These are phyloP conservation scores for Lachnellula arida DNA, from an alignment of 2,329 filamentous ascomycete species.

Conservation along the genomic window DNA sequence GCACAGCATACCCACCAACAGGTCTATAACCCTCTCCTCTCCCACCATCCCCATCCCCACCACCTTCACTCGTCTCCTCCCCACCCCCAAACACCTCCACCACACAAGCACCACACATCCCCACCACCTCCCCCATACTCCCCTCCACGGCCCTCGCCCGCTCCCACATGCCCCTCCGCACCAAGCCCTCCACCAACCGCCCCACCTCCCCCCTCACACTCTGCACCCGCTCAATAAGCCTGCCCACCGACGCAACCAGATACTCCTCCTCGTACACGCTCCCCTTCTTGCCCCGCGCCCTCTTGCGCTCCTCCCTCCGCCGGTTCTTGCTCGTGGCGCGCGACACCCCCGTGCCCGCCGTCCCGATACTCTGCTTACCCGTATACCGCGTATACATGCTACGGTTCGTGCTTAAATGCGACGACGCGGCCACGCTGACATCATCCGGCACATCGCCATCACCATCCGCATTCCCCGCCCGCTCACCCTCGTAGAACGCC, in stretches of 20 bases:
- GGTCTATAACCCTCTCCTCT: conserved; percentile 24
- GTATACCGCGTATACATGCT: conserved; percentile 93
- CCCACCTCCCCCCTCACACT: conserved; percentile 66
- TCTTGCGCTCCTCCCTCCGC: conserved; percentile 87
- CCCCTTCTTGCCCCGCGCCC: conserved; percentile 89
- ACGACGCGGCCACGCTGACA: conserved; percentile 79
- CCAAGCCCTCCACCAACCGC: conserved; percentile 69
- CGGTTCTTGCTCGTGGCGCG: conserved; percentile 85
- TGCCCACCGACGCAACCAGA: conserved; percentile 77
- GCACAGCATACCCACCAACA: conserved; percentile 31
- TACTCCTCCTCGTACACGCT: conserved; percentile 99
- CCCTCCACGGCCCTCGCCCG: conserved; percentile 72
- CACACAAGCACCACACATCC: conserved; percentile 61
- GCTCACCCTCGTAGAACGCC: conserved; percentile 80
- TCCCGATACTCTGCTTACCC: conserved; percentile 61
- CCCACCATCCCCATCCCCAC: conserved; percentile 5
- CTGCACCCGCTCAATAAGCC: conserved; percentile 80
- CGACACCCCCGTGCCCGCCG: conserved; percentile 67
- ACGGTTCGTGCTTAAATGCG: conserved; percentile 74
- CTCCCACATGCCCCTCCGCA: conserved; percentile 82
- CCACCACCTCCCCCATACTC: conserved; percentile 69
- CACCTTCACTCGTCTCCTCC: conserved; percentile 9
- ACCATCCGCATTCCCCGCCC: conserved; percentile 42
- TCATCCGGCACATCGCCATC: conserved; percentile 85
- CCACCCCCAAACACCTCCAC: conserved; percentile 62